A percentile compares a stretch with the other conserved stretches of the same genome.
Evolutionary conservation across 371 early-diverging fungal species (phyloP).

Genomic region (Rhizopus delemar): DNA sequence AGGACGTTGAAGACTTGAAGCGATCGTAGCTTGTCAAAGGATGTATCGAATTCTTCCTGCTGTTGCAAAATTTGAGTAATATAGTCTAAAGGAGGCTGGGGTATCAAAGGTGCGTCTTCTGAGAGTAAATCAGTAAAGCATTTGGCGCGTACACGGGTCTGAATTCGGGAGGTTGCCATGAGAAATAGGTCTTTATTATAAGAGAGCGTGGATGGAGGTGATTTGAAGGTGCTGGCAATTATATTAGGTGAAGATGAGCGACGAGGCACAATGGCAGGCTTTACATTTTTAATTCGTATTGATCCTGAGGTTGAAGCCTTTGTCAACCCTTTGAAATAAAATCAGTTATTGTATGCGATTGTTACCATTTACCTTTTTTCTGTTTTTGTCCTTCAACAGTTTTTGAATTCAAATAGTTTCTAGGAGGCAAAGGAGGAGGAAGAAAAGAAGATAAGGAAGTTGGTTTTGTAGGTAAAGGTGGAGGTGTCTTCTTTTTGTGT

Average conservation of each 20-base stretch:
- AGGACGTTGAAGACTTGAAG: conserved; percentile 55
- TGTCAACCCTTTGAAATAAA: not conserved
- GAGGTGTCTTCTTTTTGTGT: conserved; percentile 20
- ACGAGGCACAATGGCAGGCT: conserved; percentile 3
- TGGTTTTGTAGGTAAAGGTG: conserved; percentile 41
- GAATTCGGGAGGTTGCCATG: not conserved
- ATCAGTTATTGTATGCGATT: not conserved
- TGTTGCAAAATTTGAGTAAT: not conserved
- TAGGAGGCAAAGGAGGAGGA: conserved; percentile 7
- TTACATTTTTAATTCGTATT: not conserved
- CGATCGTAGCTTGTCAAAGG: conserved; percentile 46
- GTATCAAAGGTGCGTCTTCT: conserved; percentile 34
- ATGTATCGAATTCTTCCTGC: conserved; percentile 32
- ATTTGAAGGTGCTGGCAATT: conserved; percentile 1
- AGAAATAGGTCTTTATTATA: conserved; percentile 20
- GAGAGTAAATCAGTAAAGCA: not conserved
- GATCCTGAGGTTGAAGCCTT: not conserved
- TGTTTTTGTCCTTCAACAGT: not conserved
- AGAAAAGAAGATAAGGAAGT: conserved; percentile 1
- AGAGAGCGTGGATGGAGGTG: conserved; percentile 22
- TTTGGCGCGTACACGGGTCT: not conserved
- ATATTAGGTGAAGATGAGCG: conserved; percentile 27
- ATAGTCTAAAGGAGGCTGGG: conserved; percentile 35
- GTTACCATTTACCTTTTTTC: not conserved
- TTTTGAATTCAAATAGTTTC: not conserved